phyloP scores from a whole-genome alignment of 108 stramenopile species.

The Mayamaea pseudoterrestris region DNA sequence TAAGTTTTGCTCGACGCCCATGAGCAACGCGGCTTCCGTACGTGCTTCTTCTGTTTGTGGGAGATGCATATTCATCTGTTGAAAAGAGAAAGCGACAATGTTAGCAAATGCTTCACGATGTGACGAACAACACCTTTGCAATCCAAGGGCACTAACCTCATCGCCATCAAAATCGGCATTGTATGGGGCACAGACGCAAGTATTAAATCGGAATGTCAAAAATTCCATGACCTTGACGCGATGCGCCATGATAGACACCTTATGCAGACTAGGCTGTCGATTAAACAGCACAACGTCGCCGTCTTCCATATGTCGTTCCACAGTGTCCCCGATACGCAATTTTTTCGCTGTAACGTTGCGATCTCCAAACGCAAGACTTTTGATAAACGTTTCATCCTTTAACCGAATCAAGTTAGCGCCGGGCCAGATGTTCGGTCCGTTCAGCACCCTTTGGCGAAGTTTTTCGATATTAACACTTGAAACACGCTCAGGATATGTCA shows the following conservation, averaged over 20 bases:
- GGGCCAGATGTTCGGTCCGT: slow-evolving; percentile 92
- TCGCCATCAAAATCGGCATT: slow-evolving; percentile 99
- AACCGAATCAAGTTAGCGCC: slow-evolving; percentile 90
- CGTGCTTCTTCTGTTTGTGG: slow-evolving; percentile 99
- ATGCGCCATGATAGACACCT: slow-evolving; percentile 97
- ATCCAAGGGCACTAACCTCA: slow-evolving; percentile 42
- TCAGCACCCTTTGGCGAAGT: slow-evolving; percentile 67
- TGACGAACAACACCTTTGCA: too few species aligned
- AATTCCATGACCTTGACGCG: slow-evolving; percentile 89
- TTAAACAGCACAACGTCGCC: slow-evolving; percentile 97
- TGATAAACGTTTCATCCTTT: slow-evolving; percentile 59
- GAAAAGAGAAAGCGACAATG: too few species aligned
- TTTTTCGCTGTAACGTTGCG: slow-evolving; percentile 68
- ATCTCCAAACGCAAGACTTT: slow-evolving; percentile 86
- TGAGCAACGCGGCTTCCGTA: slow-evolving; percentile 87
- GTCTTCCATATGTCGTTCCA: slow-evolving; percentile 98
- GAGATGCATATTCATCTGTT: slow-evolving; percentile 99
- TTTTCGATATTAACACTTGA: slow-evolving; percentile 93
- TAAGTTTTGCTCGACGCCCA: slow-evolving; percentile 93
- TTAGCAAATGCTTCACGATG: too few species aligned
- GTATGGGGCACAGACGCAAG: slow-evolving; percentile 97
- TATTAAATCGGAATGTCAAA: slow-evolving; percentile 98
- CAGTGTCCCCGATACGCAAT: slow-evolving; percentile 88
- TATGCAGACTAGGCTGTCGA: slow-evolving; percentile 98
- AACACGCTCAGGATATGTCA: slow-evolving; percentile 96